These are phyloP conservation scores for Borealophlyctis nickersoniae DNA, from an alignment of 192 early-diverging fungal genomes.

Conservation along the genomic window DNA sequence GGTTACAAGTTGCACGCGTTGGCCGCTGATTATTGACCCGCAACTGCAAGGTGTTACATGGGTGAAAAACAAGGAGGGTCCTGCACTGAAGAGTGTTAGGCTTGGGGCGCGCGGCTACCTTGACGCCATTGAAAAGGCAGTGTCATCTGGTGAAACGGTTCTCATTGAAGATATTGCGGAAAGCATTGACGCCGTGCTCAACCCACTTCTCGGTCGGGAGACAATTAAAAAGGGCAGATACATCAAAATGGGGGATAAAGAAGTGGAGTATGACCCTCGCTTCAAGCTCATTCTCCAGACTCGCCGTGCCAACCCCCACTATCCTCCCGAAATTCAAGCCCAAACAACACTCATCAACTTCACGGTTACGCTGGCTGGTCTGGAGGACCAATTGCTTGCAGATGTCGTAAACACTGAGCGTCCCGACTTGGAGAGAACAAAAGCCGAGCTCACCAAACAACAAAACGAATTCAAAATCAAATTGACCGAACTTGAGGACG, in stretches of 20 bases:
- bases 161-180: slow-evolving; percentile 64
- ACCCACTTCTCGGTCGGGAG: slow-evolving; percentile 60
- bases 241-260: slow-evolving; percentile 69
- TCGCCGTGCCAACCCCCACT: slow-evolving; percentile 59
- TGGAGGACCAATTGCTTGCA: slow-evolving; percentile 64
- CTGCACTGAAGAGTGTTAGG: slow-evolving; percentile 52
- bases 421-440: slow-evolving; percentile 60
- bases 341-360: slow-evolving; percentile 67
- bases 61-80: slow-evolving; percentile 61
- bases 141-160: slow-evolving; percentile 55
- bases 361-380: slow-evolving; percentile 61
- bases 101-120: slow-evolving; percentile 57
- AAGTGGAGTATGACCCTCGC: slow-evolving; percentile 62
- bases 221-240: slow-evolving; percentile 65
- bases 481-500: slow-evolving; percentile 62
- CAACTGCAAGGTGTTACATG: slow-evolving; percentile 67
- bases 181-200: slow-evolving; percentile 61
- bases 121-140: slow-evolving; percentile 62
- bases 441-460: slow-evolving; percentile 64
- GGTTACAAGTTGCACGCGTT: slow-evolving; percentile 61
- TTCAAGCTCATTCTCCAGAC: slow-evolving; percentile 68
- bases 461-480: slow-evolving; percentile 70
- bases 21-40: slow-evolving; percentile 67
- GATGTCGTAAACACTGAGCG: slow-evolving; percentile 69
- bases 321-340: slow-evolving; percentile 67